phyloP scores from a whole-genome alignment of 2,329 filamentous ascomycete species.

The Colletotrichum kahawae region DNA sequence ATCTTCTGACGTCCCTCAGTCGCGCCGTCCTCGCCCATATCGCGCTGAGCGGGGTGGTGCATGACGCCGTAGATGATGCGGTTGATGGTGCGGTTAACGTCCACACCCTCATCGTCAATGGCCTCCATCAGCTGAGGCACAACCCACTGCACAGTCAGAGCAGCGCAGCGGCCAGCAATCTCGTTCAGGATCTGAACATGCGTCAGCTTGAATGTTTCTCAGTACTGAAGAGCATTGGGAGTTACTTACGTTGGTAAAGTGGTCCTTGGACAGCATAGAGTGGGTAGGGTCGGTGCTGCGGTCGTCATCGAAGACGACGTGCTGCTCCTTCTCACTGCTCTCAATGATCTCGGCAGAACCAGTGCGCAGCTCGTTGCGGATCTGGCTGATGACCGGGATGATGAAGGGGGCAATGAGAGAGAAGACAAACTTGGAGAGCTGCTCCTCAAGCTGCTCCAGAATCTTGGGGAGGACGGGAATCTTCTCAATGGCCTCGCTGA shows the following conservation, averaged over 20 bases:
- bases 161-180: conserved; percentile 82
- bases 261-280: conserved; percentile 95
- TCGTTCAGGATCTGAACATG: conserved; percentile 74
- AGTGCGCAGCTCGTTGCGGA: conserved; percentile 85
- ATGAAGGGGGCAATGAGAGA: conserved; percentile 89
- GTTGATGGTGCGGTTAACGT: conserved; percentile 73
- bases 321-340: conserved; percentile 82
- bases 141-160: conserved; percentile 79
- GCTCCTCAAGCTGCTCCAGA: conserved; percentile 84
- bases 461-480: conserved; percentile 86
- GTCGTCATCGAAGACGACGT: conserved; percentile 85
- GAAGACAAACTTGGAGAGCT: conserved; percentile 89
- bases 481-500: conserved; percentile 79
- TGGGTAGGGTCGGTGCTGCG: conserved; percentile 82
- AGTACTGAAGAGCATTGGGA: neutral
- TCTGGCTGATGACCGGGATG: conserved; percentile 82
- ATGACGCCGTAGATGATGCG: conserved; percentile 83
- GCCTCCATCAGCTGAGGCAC: conserved; percentile 88
- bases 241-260: conserved; percentile 77
- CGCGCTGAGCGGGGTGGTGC: conserved; percentile 84
- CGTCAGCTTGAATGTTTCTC: neutral
- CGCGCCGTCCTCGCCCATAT: conserved; percentile 72
- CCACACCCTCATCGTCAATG: conserved; percentile 79
- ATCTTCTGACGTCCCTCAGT: conserved; percentile 75
- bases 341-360: conserved; percentile 88